Evolutionary conservation across 2,329 filamentous ascomycete species (phyloP), one percentile per base, ranked within the genome.

Genomic region (Neophaeococcomyces aloes): DNA sequence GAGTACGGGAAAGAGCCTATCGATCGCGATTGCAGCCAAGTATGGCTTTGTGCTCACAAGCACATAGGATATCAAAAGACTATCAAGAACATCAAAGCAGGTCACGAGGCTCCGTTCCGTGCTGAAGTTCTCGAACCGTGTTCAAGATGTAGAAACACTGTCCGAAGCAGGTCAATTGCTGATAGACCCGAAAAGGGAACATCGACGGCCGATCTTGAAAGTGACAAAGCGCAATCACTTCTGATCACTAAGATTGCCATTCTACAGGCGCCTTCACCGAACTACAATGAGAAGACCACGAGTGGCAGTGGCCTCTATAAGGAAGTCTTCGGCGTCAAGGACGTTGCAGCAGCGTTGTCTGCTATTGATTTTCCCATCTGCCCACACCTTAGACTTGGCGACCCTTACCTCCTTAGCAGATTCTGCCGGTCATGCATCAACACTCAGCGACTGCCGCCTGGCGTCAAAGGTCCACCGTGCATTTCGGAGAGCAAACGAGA

Each of bases 401-500:
- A 56, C 33, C 53, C 52, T 13, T 53, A 49, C 34, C 48, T 56
- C 18, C 43, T 56, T 3, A 54, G 52, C 49, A 53, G 51, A 15
- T 56, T 54, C 40, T 56, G 53, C 42, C 41, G 53, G 17, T 50
- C 53, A 23, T 56, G 53, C 38, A 51, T 52, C 38, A 54, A 54
- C 27, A 56, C 52, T 17, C 52, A 56, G 29, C 50, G 46, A 13
- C 47, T 55, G 18, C 53, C 53, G 13, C 48, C 51, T 34, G 50
- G 51, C 6, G 52, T 56, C 7, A 54, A 47, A 29, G 50, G 52
- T 3, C 52, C 52, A 13, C 48, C 46, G 10, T 56, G 53, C 38
- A 56, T 56, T 38, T 53, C 47, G 17, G 52, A 53, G 35, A 38
- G 44, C 21, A 54, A 51, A 29, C 25, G 44, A 44, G 50, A 54